phyloP scores from a whole-genome alignment of 2,329 filamentous ascomycete genomes.

The Trichoderma oligosporum region DNA sequence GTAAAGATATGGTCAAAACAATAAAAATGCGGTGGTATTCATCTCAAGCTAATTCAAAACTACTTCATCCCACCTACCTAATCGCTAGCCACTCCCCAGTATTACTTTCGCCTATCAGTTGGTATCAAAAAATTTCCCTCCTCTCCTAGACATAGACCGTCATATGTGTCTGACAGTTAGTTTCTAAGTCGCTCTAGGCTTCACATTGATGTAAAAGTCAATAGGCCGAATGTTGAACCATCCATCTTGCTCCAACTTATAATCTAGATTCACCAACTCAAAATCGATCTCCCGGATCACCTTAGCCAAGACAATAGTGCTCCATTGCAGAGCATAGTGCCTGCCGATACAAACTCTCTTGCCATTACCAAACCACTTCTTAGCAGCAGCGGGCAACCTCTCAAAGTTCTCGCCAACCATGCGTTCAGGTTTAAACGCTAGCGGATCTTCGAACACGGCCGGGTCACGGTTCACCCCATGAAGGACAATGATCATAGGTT shows the following conservation, averaged over 20 bases:
- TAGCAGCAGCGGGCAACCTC: slow-evolving; percentile 41
- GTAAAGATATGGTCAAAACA: too few species aligned
- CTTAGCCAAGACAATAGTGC: slow-evolving; percentile 40
- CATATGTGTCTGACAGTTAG: background rate
- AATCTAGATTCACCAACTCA: slow-evolving; percentile 39
- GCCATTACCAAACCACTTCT: slow-evolving; percentile 51
- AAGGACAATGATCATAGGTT: slow-evolving; percentile 48
- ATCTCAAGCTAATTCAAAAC: too few species aligned
- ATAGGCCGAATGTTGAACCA: slow-evolving; percentile 52
- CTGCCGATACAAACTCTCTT: slow-evolving; percentile 51
- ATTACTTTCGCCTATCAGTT: too few species aligned
- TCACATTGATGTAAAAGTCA: slow-evolving; percentile 43
- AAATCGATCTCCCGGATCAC: slow-evolving; percentile 46
- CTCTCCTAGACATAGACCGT: background rate
- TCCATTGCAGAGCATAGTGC: slow-evolving; percentile 48
- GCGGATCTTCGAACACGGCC: slow-evolving; percentile 45
- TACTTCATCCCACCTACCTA: too few species aligned
- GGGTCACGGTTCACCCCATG: slow-evolving; percentile 50
- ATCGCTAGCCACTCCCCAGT: too few species aligned
- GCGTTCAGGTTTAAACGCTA: slow-evolving; percentile 45
- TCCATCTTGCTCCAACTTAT: slow-evolving; percentile 44
- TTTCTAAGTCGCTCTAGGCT: slow-evolving; percentile 30
- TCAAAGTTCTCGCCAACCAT: slow-evolving; percentile 47
- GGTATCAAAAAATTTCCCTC: background rate
- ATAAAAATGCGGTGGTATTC: too few species aligned